Evolutionary conservation across 352 stramenopile genomes (phyloP), one percentile per base, ranked within the genome.

Genomic region (Phytopythium delawarense): DNA sequence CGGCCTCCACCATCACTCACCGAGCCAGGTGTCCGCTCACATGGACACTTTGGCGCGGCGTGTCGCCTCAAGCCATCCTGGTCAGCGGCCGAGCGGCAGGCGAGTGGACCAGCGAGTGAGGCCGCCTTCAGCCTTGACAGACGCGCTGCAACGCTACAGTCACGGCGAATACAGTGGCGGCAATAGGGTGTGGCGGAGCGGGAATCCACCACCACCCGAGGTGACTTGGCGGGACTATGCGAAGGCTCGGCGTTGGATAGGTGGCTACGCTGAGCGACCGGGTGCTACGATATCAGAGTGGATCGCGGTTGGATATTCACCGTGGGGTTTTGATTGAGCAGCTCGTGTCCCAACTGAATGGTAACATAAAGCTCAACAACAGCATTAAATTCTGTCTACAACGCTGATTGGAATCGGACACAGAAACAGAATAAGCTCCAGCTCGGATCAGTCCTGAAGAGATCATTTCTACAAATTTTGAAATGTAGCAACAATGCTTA

Each of bases 221-320:
- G n/a, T 30, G n/a, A 50, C 44, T 50, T 50, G 44, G 21, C 5
- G n/a, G 23, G 44, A 6, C n/a, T 50, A 48, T 48, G 40, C 20
- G 42, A 13, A 23, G 20, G 42, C 42, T 48, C 42, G 25, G 23
- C 13, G 25, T 13, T 44, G 52, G 52, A 58, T 58, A 46, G 34
- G 51, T 57, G 34, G 51, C 7, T 57, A 23, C 49, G 20, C 49
- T 55, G 28, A 32, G 46, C 46, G n/a, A 34, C 46, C 20, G 12
- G 46, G 21, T 5, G 23, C 44, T 52, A 21, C 46, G 46, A 52
- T 52, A 52, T 52, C 45, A 52, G 46, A 30, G 15, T 11, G 23
- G 48, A 53, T 35, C 48, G 32, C 32, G 35, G 8, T 48, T 59
- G 53, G 53, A 59, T 59, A 48, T 59, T 59, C 44, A 44, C 32